Percentiles rank a stretch among this genome's conserved stretches.
Evolutionary conservation across 148 eudicot species (phyloP).

Genomic region (Amaranthus cruentus): DNA sequence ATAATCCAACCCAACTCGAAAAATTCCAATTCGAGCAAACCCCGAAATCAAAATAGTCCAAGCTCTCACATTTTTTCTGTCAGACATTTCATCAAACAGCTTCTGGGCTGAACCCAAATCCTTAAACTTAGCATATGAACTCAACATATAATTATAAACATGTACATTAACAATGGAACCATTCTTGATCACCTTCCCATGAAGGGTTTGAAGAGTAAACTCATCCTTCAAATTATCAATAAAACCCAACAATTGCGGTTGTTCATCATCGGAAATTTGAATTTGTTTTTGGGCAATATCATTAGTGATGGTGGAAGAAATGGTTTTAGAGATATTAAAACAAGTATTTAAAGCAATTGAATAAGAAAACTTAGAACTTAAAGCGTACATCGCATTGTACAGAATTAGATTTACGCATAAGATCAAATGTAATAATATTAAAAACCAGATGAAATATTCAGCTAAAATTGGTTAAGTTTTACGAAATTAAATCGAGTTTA

Average conservation of each 20-base stretch:
- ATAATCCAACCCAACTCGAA: slow-evolving; percentile 34
- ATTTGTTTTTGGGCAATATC: slow-evolving; percentile 15
- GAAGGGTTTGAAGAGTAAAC: slow-evolving; percentile 29
- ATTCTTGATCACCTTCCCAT: slow-evolving; percentile 41
- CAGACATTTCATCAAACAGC: slow-evolving; percentile 70
- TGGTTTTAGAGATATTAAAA: background rate
- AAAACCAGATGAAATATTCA: too few species aligned
- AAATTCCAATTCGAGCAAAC: slow-evolving; percentile 37
- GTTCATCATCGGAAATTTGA: slow-evolving; percentile 8
- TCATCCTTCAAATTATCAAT: slow-evolving; percentile 24
- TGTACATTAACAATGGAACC: slow-evolving; percentile 33
- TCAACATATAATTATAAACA: slow-evolving; percentile 48
- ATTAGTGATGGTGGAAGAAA: slow-evolving; percentile 10
- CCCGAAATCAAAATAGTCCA: slow-evolving; percentile 77
- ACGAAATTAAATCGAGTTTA: too few species aligned
- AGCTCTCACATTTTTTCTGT: slow-evolving; percentile 52
- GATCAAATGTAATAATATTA: too few species aligned
- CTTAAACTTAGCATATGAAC: slow-evolving; percentile 40
- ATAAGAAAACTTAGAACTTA: background rate
- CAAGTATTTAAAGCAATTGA: background rate
- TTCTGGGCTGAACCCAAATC: slow-evolving; percentile 40
- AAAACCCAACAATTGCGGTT: slow-evolving; percentile 28
- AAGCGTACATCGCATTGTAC: slow-evolving; percentile 23
- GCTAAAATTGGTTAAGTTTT: too few species aligned
- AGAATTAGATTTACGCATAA: background rate